phyloP scores from a whole-genome alignment of 495 filamentous ascomycete genomes.

The Platismatia glauca region DNA sequence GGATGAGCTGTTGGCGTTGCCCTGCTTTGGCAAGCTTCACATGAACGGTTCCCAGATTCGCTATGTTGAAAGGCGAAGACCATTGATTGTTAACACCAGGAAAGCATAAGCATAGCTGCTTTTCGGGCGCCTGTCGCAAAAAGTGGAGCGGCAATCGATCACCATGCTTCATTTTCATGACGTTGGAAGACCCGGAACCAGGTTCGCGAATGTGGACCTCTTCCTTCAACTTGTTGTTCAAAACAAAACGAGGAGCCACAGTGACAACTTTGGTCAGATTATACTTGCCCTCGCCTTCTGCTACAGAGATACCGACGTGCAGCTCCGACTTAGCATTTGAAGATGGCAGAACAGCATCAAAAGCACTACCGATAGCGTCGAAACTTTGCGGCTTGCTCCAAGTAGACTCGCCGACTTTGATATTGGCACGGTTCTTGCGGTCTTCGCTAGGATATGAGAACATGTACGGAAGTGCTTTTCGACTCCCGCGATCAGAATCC shows the following conservation, averaged over 20 bases:
- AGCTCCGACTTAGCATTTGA: constrained; percentile 64
- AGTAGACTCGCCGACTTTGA: constrained; percentile 77
- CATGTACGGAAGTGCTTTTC: constrained; percentile 84
- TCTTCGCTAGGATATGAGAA: constrained; percentile 86
- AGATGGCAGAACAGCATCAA: constrained; percentile 74
- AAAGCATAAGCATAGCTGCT: constrained; percentile 89
- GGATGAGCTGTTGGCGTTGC: constrained; percentile 79
- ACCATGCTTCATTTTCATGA: constrained; percentile 64
- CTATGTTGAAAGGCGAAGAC: constrained; percentile 96
- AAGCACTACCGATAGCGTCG: constrained; percentile 91
- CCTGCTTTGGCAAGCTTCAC: constrained; percentile 86
- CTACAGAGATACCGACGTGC: constrained; percentile 79
- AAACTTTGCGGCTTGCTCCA: constrained; percentile 98
- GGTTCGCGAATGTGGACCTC: constrained; percentile 84
- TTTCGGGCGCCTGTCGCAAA: constrained; percentile 64
- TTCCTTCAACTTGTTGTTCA: constrained; percentile 87
- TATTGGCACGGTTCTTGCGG: constrained; percentile 72
- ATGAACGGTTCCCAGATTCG: constrained; percentile 82
- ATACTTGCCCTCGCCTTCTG: constrained; percentile 92
- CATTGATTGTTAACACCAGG: constrained; percentile 94
- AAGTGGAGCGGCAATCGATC: constrained; percentile 78
- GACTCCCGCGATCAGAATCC: constrained; percentile 40
- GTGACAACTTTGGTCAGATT: constrained; percentile 92
- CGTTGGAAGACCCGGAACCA: constrained; percentile 57
- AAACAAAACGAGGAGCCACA: constrained; percentile 82